Conservation (phyloP, 164 flowering plant genomes). For the Echeveria elegans region DNA sequence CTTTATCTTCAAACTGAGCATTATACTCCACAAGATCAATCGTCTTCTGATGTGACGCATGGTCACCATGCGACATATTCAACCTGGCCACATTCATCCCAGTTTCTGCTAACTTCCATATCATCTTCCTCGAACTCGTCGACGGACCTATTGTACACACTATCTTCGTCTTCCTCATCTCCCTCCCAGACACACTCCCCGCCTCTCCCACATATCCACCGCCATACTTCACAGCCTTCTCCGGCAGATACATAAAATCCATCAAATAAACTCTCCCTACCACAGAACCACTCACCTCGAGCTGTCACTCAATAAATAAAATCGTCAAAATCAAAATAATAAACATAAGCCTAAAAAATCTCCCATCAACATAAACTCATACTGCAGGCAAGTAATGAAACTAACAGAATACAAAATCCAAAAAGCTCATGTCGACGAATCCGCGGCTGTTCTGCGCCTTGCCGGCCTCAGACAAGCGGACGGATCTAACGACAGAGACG, state of each 20-base stretch:
- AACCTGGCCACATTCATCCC: constrained; percentile 98
- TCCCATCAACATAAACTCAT: background rate
- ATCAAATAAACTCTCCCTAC: background rate
- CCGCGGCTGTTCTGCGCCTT: background rate
- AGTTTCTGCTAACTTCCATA: constrained; percentile 89
- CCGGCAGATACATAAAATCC: background rate
- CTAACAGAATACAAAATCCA: background rate
- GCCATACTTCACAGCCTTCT: background rate
- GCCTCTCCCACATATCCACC: background rate
- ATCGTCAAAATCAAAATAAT: background rate
- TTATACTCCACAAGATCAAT: constrained; percentile 94
- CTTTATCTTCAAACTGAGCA: constrained; percentile 78
- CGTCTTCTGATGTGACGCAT: constrained; percentile 88
- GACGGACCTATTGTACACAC: constrained; percentile 98
- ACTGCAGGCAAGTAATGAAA: background rate
- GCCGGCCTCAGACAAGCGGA: background rate
- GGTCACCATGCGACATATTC: constrained; percentile 99
- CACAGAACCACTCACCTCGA: background rate
- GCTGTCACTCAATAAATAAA: background rate
- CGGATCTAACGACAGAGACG: background rate
- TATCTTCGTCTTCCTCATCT: constrained; percentile 69
- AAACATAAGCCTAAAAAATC: background rate
- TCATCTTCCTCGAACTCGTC: constrained; percentile 85
- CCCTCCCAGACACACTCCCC: background rate
- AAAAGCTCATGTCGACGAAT: background rate